Percentiles rank a stretch among this genome's conserved stretches.
Conservation (phyloP, 306 rosid genomes). For the Senna siamea region DNA sequence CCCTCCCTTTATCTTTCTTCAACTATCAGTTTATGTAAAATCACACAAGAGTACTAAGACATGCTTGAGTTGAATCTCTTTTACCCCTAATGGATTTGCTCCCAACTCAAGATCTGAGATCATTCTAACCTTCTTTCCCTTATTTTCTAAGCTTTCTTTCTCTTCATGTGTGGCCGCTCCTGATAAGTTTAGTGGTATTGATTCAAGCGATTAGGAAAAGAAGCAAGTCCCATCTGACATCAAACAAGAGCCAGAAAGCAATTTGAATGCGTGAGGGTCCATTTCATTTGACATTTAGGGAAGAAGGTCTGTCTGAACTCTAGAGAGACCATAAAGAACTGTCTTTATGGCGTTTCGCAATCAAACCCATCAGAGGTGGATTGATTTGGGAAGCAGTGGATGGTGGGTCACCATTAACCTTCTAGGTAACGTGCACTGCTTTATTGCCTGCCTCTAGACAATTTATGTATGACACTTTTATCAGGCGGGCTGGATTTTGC, state of each 20-base stretch:
- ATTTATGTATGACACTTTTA: constrained; percentile 28
- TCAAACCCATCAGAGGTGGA: constrained; percentile 31
- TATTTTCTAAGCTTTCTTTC: constrained; percentile 29
- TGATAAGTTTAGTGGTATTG: constrained; percentile 28
- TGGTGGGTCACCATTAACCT: constrained; percentile 43
- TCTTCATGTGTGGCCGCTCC: constrained; percentile 23
- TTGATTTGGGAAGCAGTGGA: constrained; percentile 33
- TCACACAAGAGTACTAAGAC: no score
- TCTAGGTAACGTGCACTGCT: constrained; percentile 42
- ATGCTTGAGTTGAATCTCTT: constrained; percentile 15
- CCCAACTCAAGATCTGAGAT: constrained; percentile 22
- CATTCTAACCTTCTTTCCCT: constrained; percentile 10
- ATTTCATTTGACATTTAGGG: constrained; percentile 37
- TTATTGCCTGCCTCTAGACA: constrained; percentile 38
- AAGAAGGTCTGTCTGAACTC: constrained; percentile 36
- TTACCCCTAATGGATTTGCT: constrained; percentile 11
- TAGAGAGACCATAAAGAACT: constrained; percentile 20
- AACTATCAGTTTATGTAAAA: no score
- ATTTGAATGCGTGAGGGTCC: constrained; percentile 36
- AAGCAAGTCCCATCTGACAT: constrained; percentile 32
- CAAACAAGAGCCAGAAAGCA: constrained; percentile 13
- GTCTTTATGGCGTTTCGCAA: constrained; percentile 31
- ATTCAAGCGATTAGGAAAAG: constrained; percentile 12
- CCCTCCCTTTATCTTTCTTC: no score
- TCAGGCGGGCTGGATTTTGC: constrained; percentile 40